Conservation (phyloP, 2,329 filamentous ascomycete species). For the Coniochaeta prunicola region DNA sequence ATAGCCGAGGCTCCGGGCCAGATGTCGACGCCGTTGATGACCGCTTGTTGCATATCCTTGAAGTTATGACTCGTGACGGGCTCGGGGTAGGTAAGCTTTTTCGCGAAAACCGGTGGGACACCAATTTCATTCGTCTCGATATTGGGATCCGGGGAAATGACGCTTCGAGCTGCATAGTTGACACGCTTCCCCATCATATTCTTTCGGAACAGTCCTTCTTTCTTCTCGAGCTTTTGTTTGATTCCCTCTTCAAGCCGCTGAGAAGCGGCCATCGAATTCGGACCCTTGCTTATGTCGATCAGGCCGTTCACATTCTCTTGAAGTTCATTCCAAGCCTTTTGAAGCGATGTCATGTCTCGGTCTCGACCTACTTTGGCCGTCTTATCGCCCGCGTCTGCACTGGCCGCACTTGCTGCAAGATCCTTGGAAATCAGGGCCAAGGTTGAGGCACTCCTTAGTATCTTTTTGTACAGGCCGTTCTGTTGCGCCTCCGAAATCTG, state of each 20-base stretch:
- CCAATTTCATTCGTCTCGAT: conserved; percentile 99
- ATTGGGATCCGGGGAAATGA: conserved; percentile 97
- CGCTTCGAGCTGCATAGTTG: conserved; percentile 93
- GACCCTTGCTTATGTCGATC: conserved; percentile 83
- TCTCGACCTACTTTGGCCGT: conserved; percentile 21
- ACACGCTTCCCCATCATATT: conserved; percentile 99
- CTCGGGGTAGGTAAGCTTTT: conserved; percentile 92
- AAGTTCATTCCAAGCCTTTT: conserved; percentile 73
- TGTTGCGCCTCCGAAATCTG: conserved; percentile 83
- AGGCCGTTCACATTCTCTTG: conserved; percentile 91
- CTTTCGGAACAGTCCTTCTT: conserved; percentile 95
- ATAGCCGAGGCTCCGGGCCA: conserved; percentile 94
- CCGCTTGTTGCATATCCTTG: conserved; percentile 88
- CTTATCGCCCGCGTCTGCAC: conserved; percentile 25
- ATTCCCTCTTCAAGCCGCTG: conserved; percentile 84
- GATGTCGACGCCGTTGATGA: conserved; percentile 87
- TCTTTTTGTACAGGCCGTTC: conserved; percentile 80
- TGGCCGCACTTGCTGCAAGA: conserved; percentile 40
- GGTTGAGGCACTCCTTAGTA: conserved; percentile 66
- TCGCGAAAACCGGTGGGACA: conserved; percentile 95
- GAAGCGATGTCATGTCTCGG: conserved; percentile 66
- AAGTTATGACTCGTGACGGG: conserved; percentile 97
- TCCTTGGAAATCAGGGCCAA: conserved; percentile 70
- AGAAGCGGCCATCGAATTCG: conserved; percentile 68
- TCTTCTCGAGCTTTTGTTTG: conserved; percentile 97